These are phyloP conservation scores for Penicillium salamii DNA, from an alignment of 495 filamentous ascomycete genomes.

Conservation along the genomic window DNA sequence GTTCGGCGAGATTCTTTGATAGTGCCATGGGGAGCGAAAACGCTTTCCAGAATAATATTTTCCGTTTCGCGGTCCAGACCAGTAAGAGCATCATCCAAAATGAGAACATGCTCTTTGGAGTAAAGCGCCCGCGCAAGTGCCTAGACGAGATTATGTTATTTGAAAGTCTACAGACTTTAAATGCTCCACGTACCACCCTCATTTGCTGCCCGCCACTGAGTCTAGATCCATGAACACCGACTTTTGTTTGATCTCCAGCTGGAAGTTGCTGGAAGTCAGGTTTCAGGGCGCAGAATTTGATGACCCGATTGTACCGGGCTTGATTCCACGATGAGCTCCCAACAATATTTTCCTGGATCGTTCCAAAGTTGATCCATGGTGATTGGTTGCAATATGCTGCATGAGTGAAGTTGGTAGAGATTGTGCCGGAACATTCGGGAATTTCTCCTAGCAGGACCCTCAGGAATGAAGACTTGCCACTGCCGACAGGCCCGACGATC, in stretches of 20 bases:
- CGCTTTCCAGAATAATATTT: slow-evolving; percentile 21
- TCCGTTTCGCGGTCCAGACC: slow-evolving; percentile 52
- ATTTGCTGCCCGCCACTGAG: slow-evolving; percentile 67
- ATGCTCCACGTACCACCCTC: slow-evolving; percentile 37
- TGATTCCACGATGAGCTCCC: slow-evolving; percentile 64
- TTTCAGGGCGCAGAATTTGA: slow-evolving; percentile 57
- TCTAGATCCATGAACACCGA: slow-evolving; percentile 62
- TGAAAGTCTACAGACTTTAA: neutral
- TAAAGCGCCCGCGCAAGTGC: slow-evolving; percentile 54
- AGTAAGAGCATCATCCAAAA: slow-evolving; percentile 53
- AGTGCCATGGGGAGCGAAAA: slow-evolving; percentile 23
- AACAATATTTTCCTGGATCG: slow-evolving; percentile 71
- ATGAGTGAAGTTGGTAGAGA: slow-evolving; percentile 24
- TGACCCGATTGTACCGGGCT: slow-evolving; percentile 46
- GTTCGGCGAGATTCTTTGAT: slow-evolving; percentile 21
- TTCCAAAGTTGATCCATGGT: slow-evolving; percentile 80
- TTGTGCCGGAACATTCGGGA: slow-evolving; percentile 16
- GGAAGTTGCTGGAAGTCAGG: slow-evolving; percentile 58
- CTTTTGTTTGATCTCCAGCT: slow-evolving; percentile 58
- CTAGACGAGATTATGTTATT: neutral
- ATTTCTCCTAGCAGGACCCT: slow-evolving; percentile 52
- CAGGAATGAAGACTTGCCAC: slow-evolving; percentile 53
- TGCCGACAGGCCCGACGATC: slow-evolving; percentile 53
- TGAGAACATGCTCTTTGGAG: slow-evolving; percentile 46
- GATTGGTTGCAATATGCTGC: slow-evolving; percentile 73